Evolutionary conservation across 331 rosid genomes (phyloP).

Genomic region (Rhamnella rubrinervis): DNA sequence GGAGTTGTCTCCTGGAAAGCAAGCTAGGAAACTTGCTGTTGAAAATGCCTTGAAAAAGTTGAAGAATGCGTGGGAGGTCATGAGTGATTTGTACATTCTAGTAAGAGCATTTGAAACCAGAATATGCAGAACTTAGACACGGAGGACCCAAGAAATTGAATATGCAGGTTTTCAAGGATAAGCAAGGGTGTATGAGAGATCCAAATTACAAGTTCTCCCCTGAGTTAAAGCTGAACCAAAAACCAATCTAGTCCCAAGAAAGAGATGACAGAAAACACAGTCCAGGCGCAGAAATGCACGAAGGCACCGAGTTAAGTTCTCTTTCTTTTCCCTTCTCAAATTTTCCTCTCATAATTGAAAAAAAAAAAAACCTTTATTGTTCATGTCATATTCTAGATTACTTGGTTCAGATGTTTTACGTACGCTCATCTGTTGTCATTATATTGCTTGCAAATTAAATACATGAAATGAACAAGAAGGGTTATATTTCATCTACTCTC

Average conservation of each 20-base stretch:
- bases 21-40: slow-evolving; percentile 83
- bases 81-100: slow-evolving; percentile 80
- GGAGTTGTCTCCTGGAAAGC: slow-evolving; percentile 86
- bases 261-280: slow-evolving; percentile 82
- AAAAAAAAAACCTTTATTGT: not conserved
- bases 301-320: slow-evolving; percentile 40
- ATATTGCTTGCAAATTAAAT: too few relatives aligned
- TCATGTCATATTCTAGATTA: not conserved
- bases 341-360: not conserved
- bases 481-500: too few relatives aligned
- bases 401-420: not conserved
- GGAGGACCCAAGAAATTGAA: slow-evolving; percentile 78
- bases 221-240: slow-evolving; percentile 80
- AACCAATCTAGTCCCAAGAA: slow-evolving; percentile 70
- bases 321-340: not conserved
- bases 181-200: slow-evolving; percentile 48
- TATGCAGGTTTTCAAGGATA: slow-evolving; percentile 46
- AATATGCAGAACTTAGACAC: slow-evolving; percentile 78
- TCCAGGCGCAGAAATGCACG: slow-evolving; percentile 82
- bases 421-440: too few relatives aligned
- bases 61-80: slow-evolving; percentile 89
- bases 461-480: too few relatives aligned
- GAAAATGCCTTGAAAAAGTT: slow-evolving; percentile 84
- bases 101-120: slow-evolving; percentile 90
- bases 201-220: slow-evolving; percentile 76